Conservation (phyloP, 75 land plant species). For the Selaginella moellendorffii region DNA sequence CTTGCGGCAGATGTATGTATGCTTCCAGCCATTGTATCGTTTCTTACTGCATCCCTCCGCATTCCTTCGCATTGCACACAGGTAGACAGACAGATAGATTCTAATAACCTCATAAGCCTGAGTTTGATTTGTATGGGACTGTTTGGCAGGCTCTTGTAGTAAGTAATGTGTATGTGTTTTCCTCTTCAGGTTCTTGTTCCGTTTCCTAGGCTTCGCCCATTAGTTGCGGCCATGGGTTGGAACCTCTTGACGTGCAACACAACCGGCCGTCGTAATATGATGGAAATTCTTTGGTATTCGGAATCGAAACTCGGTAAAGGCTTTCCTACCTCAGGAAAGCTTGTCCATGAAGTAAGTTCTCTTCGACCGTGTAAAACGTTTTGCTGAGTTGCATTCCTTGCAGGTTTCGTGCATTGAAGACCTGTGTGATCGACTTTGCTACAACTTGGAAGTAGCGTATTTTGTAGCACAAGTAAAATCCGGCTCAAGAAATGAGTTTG, state of each 20-base stretch:
- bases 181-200: constrained; percentile 61
- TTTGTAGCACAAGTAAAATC: constrained; percentile 75
- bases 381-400: too few species aligned
- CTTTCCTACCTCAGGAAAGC: constrained; percentile 33
- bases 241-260: constrained; percentile 81
- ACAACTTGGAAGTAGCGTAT: constrained; percentile 71
- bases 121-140: too few species aligned
- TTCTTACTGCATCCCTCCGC: neutral
- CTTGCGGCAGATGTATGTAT: constrained; percentile 69
- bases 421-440: constrained; percentile 83
- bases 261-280: constrained; percentile 39
- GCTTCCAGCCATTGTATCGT: neutral
- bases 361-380: too few species aligned
- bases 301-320: constrained; percentile 42
- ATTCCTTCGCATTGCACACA: neutral
- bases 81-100: neutral
- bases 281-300: constrained; percentile 70
- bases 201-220: constrained; percentile 76
- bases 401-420: constrained; percentile 77
- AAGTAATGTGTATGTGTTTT: too few species aligned
- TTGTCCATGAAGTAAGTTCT: constrained; percentile 68
- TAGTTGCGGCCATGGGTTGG: constrained; percentile 96
- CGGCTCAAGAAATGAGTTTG: constrained; percentile 48
- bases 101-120: too few species aligned
- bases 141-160: too few species aligned